Percentiles rank a stretch among this genome's conserved stretches.
phyloP scores from a whole-genome alignment of 306 rosid species.

The Fagus sylvatica region DNA sequence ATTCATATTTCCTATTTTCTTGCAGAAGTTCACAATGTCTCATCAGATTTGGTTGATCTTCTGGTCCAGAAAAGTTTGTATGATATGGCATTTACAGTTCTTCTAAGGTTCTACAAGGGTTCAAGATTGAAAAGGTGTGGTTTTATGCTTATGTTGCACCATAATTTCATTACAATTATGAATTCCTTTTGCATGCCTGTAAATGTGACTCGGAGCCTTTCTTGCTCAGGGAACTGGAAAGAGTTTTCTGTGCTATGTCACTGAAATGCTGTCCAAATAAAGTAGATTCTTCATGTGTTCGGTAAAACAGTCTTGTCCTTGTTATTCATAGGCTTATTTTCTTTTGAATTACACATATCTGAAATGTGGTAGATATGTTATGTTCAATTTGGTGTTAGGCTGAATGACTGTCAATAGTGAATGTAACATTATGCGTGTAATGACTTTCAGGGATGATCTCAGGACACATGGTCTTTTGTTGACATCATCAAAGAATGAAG shows the following conservation, averaged over 20 bases:
- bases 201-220: slow-evolving; percentile 23
- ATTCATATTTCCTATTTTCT: slow-evolving; percentile 10
- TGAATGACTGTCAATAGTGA: slow-evolving; percentile 14
- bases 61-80: slow-evolving; percentile 65
- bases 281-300: slow-evolving; percentile 54
- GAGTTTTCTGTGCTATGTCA: slow-evolving; percentile 66
- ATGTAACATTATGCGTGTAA: slow-evolving; percentile 8
- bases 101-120: slow-evolving; percentile 81
- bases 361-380: slow-evolving; percentile 8
- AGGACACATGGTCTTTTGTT: slow-evolving; percentile 59
- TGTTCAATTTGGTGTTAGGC: not conserved
- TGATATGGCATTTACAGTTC: slow-evolving; percentile 75
- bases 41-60: slow-evolving; percentile 75
- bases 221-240: slow-evolving; percentile 77
- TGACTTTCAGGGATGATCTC: slow-evolving; percentile 46
- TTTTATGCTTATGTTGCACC: not conserved
- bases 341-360: slow-evolving; percentile 15
- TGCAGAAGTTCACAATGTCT: slow-evolving; percentile 56
- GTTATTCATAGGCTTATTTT: slow-evolving; percentile 4
- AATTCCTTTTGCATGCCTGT: slow-evolving; percentile 20
- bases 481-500: slow-evolving; percentile 58
- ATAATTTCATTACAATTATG: not conserved
- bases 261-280: slow-evolving; percentile 74
- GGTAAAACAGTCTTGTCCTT: slow-evolving; percentile 43
- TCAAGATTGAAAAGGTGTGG: slow-evolving; percentile 74